These are phyloP conservation scores for Chloranthus sessilifolius DNA, from an alignment of 164 flowering plant genomes.

Conservation along the genomic window DNA sequence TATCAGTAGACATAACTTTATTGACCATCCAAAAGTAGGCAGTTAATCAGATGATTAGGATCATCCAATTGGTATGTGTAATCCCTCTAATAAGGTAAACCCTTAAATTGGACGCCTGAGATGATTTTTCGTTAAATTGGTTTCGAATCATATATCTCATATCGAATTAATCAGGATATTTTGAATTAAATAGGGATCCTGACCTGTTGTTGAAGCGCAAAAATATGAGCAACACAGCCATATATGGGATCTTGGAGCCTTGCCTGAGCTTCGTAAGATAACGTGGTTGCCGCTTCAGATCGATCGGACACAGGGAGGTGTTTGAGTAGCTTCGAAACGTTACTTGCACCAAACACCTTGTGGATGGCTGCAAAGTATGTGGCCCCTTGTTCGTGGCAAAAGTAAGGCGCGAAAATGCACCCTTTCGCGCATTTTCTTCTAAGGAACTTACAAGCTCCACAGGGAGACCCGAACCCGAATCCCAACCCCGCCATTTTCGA, in stretches of 20 bases:
- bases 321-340: slow-evolving; percentile 61
- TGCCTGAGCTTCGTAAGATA: slow-evolving; percentile 86
- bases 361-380: slow-evolving; percentile 78
- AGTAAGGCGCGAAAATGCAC: slow-evolving; percentile 82
- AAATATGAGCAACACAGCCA: slow-evolving; percentile 81
- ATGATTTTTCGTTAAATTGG: too few relatives aligned
- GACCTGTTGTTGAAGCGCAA: slow-evolving; percentile 86
- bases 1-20: too few relatives aligned
- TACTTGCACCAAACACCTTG: slow-evolving; percentile 92
- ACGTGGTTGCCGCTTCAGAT: slow-evolving; percentile 63
- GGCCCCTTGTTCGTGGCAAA: slow-evolving; percentile 78
- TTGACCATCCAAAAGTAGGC: too few relatives aligned
- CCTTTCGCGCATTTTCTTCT: slow-evolving; percentile 78
- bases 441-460: slow-evolving; percentile 90
- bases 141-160: too few relatives aligned
- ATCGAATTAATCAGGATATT: too few relatives aligned
- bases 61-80: too few relatives aligned
- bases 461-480: slow-evolving; percentile 75
- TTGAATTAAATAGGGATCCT: too few relatives aligned
- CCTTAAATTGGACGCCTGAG: too few relatives aligned
- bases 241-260: slow-evolving; percentile 84
- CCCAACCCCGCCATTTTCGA: slow-evolving; percentile 57
- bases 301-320: slow-evolving; percentile 61
- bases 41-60: too few relatives aligned
- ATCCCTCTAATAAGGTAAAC: too few relatives aligned